Conservation (phyloP, 2,329 filamentous ascomycete genomes). For the Stromatinia cepivora region DNA sequence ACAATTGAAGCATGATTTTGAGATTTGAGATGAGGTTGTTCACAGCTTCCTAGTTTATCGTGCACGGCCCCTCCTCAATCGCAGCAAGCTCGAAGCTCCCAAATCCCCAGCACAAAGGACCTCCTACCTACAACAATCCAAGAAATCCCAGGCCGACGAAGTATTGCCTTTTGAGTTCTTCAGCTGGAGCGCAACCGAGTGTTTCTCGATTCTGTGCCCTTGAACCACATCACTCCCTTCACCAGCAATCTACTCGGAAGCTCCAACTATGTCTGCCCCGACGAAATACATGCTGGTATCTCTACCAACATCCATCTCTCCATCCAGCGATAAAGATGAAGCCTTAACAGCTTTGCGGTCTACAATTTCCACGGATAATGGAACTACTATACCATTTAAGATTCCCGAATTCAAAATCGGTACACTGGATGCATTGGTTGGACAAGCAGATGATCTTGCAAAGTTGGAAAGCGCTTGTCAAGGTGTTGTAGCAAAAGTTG, state of each 20-base stretch:
- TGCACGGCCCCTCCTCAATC: conserved; percentile 23
- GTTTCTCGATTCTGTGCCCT: neutral
- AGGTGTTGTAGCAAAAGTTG: conserved; percentile 80
- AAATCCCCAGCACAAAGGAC: conserved; percentile 12
- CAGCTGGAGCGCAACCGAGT: neutral
- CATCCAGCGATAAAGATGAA: conserved; percentile 76
- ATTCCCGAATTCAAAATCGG: conserved; percentile 98
- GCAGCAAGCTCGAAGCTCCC: conserved; percentile 25
- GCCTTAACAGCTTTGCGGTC: conserved; percentile 74
- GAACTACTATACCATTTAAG: conserved; percentile 71
- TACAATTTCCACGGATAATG: conserved; percentile 72
- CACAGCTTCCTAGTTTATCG: conserved; percentile 22
- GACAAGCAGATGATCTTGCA: conserved; percentile 90
- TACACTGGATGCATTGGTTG: conserved; percentile 88
- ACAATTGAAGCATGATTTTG: conserved; percentile 6
- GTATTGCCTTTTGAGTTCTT: neutral
- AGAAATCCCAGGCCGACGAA: neutral
- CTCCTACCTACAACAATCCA: conserved; percentile 6
- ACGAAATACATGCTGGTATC: conserved; percentile 83
- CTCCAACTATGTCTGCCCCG: conserved; percentile 35
- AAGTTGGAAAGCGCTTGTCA: conserved; percentile 83
- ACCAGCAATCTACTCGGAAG: conserved; percentile 3
- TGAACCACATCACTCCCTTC: neutral
- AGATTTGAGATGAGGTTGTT: neutral
- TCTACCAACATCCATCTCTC: conserved; percentile 82